Conservation (phyloP, 1,284 basidiomycete species). For the Megacollybia platyphylla region DNA sequence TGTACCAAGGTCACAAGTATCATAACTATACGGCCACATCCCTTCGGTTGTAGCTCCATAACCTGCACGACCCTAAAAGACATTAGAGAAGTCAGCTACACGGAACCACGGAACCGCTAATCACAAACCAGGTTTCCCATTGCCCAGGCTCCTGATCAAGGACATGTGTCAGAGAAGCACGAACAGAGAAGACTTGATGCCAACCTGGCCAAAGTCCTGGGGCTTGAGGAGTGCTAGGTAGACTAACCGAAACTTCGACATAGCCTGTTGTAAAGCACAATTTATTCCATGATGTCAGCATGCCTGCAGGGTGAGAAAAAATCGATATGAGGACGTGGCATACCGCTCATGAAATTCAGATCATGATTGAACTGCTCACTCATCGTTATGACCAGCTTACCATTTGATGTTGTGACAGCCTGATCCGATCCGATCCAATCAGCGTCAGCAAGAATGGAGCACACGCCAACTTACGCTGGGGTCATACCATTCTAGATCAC, state of each 20-base stretch:
- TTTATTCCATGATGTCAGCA: conserved; percentile 82
- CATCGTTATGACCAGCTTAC: conserved; percentile 70
- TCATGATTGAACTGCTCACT: conserved; percentile 49
- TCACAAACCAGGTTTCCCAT: conserved; percentile 63
- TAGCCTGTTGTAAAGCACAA: conserved; percentile 92
- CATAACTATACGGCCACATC: conserved; percentile 77
- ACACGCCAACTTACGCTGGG: conserved; percentile 36
- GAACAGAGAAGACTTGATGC: conserved; percentile 19
- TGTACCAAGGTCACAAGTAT: conserved; percentile 74
- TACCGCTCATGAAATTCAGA: conserved; percentile 69
- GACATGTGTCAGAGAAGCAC: conserved; percentile 10
- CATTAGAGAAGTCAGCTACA: conserved; percentile 1
- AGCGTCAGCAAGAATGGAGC: not conserved
- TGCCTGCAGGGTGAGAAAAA: conserved; percentile 25
- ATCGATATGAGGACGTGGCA: conserved; percentile 12
- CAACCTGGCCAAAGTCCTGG: conserved; percentile 70
- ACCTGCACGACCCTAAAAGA: conserved; percentile 60
- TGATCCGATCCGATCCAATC: conserved; percentile 12
- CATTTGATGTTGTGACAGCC: conserved; percentile 56
- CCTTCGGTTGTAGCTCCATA: conserved; percentile 49
- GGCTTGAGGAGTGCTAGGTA: conserved; percentile 65
- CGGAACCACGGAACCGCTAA: not conserved
- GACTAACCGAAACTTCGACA: conserved; percentile 67
- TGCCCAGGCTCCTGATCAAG: conserved; percentile 51
- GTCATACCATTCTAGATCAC: conserved; percentile 78